Evolutionary conservation across 2,329 filamentous ascomycete species (phyloP).

Genomic region (Penicillium frequentans): DNA sequence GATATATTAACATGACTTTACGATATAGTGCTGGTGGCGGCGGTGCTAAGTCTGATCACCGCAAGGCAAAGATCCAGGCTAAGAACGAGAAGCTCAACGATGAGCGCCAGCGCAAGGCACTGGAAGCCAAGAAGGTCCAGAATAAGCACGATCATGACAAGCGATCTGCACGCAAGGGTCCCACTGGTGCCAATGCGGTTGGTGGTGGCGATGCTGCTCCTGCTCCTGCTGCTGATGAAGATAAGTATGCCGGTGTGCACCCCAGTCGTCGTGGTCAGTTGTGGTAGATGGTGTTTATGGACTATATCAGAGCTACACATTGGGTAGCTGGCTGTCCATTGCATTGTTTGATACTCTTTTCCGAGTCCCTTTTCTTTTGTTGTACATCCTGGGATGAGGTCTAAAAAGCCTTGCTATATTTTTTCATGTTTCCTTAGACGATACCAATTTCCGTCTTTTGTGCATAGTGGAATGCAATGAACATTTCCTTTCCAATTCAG

Average conservation of each 20-base stretch:
- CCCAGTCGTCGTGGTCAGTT: slow-evolving; percentile 45
- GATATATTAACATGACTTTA: background rate
- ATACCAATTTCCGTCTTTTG: slow-evolving; percentile 4
- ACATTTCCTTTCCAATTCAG: background rate
- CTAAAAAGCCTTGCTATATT: background rate
- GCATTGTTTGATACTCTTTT: background rate
- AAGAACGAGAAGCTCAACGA: slow-evolving; percentile 87
- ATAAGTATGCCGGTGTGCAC: slow-evolving; percentile 41
- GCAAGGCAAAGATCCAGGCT: slow-evolving; percentile 73
- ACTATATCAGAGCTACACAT: background rate
- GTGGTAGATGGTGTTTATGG: slow-evolving; percentile 13
- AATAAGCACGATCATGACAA: slow-evolving; percentile 11
- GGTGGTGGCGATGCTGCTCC: background rate
- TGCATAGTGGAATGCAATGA: slow-evolving; percentile 1
- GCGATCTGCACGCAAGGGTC: slow-evolving; percentile 11
- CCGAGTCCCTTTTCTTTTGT: background rate
- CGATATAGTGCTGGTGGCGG: slow-evolving; percentile 69
- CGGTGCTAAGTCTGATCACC: slow-evolving; percentile 67
- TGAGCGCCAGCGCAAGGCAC: slow-evolving; percentile 56
- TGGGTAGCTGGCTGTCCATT: background rate
- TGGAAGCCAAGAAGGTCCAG: slow-evolving; percentile 50
- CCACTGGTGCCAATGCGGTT: slow-evolving; percentile 25
- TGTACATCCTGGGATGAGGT: background rate
- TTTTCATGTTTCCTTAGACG: background rate
- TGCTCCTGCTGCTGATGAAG: slow-evolving; percentile 13